Evolutionary conservation across 208 protist species (phyloP).

Genomic region (Crithidia acanthocephali): DNA sequence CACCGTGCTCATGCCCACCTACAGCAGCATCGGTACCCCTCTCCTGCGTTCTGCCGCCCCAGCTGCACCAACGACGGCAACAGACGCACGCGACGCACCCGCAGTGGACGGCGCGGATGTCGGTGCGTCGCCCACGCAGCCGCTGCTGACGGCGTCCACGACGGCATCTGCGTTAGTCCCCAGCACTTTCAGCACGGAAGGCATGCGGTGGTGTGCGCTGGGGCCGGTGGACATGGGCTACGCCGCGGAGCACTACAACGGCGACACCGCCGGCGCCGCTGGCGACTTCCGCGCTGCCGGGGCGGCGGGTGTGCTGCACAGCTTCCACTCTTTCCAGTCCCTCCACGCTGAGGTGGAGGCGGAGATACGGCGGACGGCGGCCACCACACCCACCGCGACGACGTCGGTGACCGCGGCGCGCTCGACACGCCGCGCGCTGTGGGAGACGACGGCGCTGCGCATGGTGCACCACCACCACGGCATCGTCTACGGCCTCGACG

Average conservation of each 20-base stretch:
- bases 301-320: constrained; percentile 18
- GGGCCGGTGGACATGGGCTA: constrained; percentile 60
- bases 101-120: too few species aligned
- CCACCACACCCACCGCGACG: not conserved
- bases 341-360: constrained; percentile 22
- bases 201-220: constrained; percentile 42
- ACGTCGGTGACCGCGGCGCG: not conserved
- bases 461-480: constrained; percentile 35
- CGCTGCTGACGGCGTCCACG: not conserved
- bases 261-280: constrained; percentile 18
- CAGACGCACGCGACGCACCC: too few species aligned
- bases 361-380: not conserved
- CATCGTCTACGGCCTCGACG: constrained; percentile 66
- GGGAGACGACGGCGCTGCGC: constrained; percentile 31
- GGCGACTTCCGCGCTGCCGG: constrained; percentile 27
- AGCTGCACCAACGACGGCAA: not conserved
- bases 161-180: constrained; percentile 3
- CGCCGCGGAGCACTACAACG: constrained; percentile 56
- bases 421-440: constrained; percentile 4
- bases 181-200: constrained; percentile 15
- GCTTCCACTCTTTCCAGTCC: constrained; percentile 28
- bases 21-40: not conserved
- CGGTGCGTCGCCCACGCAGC: not conserved
- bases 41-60: not conserved
- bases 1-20: constrained; percentile 3